Conservation (phyloP, 106 monocot genomes). For the Platanthera zijinensis region DNA sequence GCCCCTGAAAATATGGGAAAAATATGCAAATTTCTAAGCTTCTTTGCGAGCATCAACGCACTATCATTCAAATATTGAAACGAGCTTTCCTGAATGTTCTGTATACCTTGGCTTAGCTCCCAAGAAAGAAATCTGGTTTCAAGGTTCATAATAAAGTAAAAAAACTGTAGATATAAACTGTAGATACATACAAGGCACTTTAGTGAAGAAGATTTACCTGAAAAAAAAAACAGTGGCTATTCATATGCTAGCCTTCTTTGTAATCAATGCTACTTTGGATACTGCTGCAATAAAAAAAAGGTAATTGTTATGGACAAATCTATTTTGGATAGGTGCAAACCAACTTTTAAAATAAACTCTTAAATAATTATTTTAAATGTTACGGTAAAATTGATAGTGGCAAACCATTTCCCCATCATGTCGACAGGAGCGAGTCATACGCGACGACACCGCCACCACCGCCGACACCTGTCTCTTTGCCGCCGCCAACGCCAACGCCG, state of each 20-base stretch:
- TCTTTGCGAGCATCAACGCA: constrained; percentile 64
- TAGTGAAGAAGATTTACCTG: constrained; percentile 32
- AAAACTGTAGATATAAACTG: background rate
- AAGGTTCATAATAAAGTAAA: background rate
- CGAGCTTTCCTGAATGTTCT: constrained; percentile 71
- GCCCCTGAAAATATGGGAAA: background rate
- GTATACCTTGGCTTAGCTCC: constrained; percentile 69
- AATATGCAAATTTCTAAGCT: constrained; percentile 2
- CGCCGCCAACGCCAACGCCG: too few species aligned
- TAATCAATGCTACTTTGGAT: constrained; percentile 71
- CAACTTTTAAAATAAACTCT: too few species aligned
- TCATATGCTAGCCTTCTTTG: constrained; percentile 68
- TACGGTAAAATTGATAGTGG: too few species aligned
- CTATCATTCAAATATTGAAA: constrained; percentile 74
- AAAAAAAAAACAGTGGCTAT: constrained; percentile 64
- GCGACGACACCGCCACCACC: too few species aligned
- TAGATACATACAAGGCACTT: background rate
- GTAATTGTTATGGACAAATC: too few species aligned
- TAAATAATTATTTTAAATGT: too few species aligned
- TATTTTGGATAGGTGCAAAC: too few species aligned
- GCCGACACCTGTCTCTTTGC: too few species aligned
- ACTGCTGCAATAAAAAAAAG: too few species aligned
- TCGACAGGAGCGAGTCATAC: too few species aligned
- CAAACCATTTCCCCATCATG: too few species aligned
- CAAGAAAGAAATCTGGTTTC: constrained; percentile 72